Base-by-base conservation (phyloP, 2,329 filamentous ascomycete genomes). In the Falciphora oryzae region DNA sequence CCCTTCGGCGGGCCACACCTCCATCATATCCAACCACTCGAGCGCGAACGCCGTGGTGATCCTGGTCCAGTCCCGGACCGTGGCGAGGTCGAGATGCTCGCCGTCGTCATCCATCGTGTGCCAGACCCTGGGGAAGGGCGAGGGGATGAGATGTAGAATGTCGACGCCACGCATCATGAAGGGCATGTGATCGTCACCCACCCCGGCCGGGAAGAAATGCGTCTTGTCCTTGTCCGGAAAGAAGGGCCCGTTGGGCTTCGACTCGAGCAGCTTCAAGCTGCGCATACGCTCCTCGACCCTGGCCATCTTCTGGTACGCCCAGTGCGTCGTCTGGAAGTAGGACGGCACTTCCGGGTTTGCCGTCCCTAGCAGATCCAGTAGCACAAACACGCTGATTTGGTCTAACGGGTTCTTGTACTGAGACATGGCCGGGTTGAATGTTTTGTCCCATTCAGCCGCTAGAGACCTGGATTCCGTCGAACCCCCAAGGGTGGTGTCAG, bases 281-380 rank as follows among this genome's bases (percentile, higher is more conserved):
- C 93, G 87, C 73, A 97, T 81, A 31, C 93, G 88, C 62, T 80
- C 77, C 77, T 98, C 94, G 22, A 96, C 78, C 2, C 79, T 77
- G 1, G 91, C 89, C 80, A 98, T 85, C 66, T 85, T 83, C 69
- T 85, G 81, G 75, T 98, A 98, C 1, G 93, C 93, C 94, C 94
- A 97, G 74, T 98, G 94, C 0, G 94, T 97, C 1, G 89, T 90
- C 66, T 88, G 83, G 74, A 96, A 97, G 78, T 94, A 97, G 0
- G 92, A 96, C 1, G 92, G 92, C 1, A 99, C 83, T 0, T 71
- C 78, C 0, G 93, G 92, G 57, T 85, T 76, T 14, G 84, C 77
- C 0, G 86, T 79, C 11, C 95, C 95, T 0, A 98, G 85, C 11
- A 98, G 83, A 74, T 98, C 95, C 35, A 98, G 85, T n/a, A 98